These are phyloP conservation scores for Pontederia paniculata DNA, from an alignment of 176 grass and related monocot species.

Conservation along the genomic window DNA sequence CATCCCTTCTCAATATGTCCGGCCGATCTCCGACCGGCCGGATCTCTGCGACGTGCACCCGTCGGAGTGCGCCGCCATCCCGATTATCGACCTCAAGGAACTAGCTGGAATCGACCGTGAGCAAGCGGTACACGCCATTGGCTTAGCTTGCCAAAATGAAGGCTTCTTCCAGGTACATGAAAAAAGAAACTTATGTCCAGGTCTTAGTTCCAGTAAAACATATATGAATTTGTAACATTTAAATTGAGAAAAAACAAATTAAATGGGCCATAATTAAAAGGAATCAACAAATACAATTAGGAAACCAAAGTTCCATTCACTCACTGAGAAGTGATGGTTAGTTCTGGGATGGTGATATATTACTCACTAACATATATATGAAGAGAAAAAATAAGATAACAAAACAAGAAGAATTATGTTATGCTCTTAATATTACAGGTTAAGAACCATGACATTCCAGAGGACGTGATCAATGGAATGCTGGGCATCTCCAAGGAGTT, in stretches of 20 bases:
- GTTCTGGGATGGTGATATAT: too few relatives aligned
- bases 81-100: conserved; percentile 45
- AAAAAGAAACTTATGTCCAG: too few relatives aligned
- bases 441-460: conserved; percentile 65
- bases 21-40: conserved; percentile 46
- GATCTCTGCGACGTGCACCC: conserved; percentile 42
- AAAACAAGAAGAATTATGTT: too few relatives aligned
- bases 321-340: background rate
- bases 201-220: too few relatives aligned
- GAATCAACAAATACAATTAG: too few relatives aligned
- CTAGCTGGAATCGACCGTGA: conserved; percentile 30
- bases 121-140: conserved; percentile 39
- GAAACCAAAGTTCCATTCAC: too few relatives aligned
- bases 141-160: conserved; percentile 44
- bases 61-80: conserved; percentile 30
- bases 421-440: conserved; percentile 23
- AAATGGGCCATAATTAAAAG: background rate
- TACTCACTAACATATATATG: too few relatives aligned
- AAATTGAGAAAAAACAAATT: too few relatives aligned
- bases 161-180: conserved; percentile 93
- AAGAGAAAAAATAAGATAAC: too few relatives aligned
- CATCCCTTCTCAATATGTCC: conserved; percentile 42
- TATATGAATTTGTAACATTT: too few relatives aligned
- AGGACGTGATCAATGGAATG: conserved; percentile 37
- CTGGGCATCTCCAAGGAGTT: conserved; percentile 60